Percentiles rank a stretch among this genome's conserved stretches.
Conservation (phyloP, 1,139 yeast species). For the Suzukiozyma palmioleophila region DNA sequence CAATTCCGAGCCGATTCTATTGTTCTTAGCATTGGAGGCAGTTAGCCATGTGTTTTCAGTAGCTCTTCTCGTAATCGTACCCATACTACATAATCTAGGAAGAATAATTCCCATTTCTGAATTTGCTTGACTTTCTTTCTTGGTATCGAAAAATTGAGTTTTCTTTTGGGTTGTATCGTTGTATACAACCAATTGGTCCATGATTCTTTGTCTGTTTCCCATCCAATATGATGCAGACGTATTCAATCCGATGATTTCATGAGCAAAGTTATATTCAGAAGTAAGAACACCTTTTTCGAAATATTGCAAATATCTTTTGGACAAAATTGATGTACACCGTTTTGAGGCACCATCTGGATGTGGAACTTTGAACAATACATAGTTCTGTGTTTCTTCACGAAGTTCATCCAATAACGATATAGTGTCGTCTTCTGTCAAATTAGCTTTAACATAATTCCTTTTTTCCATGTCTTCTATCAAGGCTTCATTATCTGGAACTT, state of each 20-base stretch:
- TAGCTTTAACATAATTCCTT: conserved; percentile 51
- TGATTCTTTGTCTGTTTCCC: conserved; percentile 80
- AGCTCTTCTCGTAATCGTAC: conserved; percentile 93
- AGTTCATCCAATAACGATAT: conserved; percentile 21
- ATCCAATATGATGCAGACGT: conserved; percentile 90
- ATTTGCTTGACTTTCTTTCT: conserved; percentile 19
- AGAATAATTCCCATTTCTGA: conserved; percentile 64
- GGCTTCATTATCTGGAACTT: conserved; percentile 42
- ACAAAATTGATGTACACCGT: conserved; percentile 74
- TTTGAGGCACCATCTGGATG: conserved; percentile 81
- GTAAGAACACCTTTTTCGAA: conserved; percentile 73
- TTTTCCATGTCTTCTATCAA: conserved; percentile 36
- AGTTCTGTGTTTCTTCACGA: conserved; percentile 19
- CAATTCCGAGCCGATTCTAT: conserved; percentile 87
- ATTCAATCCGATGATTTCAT: conserved; percentile 71
- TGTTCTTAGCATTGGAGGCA: conserved; percentile 86
- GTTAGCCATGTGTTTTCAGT: conserved; percentile 98
- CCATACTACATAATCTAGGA: conserved; percentile 88
- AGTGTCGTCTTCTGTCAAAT: conserved; percentile 24
- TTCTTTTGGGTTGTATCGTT: conserved; percentile 17
- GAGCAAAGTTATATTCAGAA: conserved; percentile 70
- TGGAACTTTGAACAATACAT: conserved; percentile 66
- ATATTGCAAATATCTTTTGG: conserved; percentile 66
- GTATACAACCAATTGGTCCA: conserved; percentile 79
- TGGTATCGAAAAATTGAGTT: conserved; percentile 22